phyloP scores from a whole-genome alignment of 1,139 yeast genomes.

The Sugiyamaella japonica region DNA sequence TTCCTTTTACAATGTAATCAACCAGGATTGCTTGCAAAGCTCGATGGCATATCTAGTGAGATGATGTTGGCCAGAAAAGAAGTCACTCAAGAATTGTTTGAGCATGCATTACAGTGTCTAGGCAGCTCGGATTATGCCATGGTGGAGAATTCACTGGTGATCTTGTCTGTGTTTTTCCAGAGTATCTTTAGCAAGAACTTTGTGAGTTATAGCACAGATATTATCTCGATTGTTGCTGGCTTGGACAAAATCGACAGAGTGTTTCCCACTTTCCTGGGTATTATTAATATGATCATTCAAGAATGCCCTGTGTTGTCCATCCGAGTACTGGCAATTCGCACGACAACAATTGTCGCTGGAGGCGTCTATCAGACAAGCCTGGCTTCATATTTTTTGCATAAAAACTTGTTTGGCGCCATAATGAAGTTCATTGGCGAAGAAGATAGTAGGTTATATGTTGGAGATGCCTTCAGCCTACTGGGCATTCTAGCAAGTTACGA shows the following conservation, averaged over 20 bases:
- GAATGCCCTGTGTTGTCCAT: constrained; percentile 26
- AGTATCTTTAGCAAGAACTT: constrained; percentile 36
- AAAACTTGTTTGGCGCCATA: constrained; percentile 43
- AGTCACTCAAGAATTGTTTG: constrained; percentile 34
- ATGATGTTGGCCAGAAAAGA: constrained; percentile 29
- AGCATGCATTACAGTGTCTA: constrained; percentile 33
- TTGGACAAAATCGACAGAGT: constrained; percentile 38
- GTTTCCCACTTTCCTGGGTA: constrained; percentile 36
- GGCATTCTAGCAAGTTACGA: constrained; percentile 43
- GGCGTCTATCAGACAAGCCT: constrained; percentile 40
- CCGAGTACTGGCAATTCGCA: constrained; percentile 38
- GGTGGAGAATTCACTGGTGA: constrained; percentile 32
- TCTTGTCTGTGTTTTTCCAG: constrained; percentile 37
- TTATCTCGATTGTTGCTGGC: constrained; percentile 41
- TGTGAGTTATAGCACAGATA: constrained; percentile 37
- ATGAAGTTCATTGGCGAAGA: constrained; percentile 37
- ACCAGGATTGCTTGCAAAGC: constrained; percentile 30
- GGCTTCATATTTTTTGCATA: constrained; percentile 39
- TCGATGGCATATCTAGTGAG: constrained; percentile 33
- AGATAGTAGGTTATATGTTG: constrained; percentile 32
- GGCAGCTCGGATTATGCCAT: constrained; percentile 26
- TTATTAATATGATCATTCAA: constrained; percentile 31
- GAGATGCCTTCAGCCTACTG: constrained; percentile 41
- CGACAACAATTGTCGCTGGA: constrained; percentile 39
- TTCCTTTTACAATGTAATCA: constrained; percentile 40